phyloP scores from a whole-genome alignment of 192 early-diverging fungal species.

The Rhizophagus sp. region DNA sequence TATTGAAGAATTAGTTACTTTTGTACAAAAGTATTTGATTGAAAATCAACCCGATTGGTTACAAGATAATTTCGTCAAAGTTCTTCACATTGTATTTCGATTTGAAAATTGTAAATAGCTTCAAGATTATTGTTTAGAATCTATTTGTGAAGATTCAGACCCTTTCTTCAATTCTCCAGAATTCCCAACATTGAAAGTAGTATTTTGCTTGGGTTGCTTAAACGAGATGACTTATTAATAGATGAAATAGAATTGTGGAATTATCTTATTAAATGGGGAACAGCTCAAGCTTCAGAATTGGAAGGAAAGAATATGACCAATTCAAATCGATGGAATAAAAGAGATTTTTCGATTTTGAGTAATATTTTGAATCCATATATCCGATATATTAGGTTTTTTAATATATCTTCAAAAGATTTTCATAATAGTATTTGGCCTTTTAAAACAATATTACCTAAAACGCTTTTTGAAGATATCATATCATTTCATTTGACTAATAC shows the following conservation, averaged over 20 bases:
- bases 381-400: not conserved
- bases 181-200: slow-evolving; percentile 12
- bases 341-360: not conserved
- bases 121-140: slow-evolving; percentile 13
- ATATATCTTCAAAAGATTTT: slow-evolving; percentile 17
- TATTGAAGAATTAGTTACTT: slow-evolving; percentile 14
- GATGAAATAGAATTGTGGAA: slow-evolving; percentile 25
- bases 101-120: not conserved
- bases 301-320: not conserved
- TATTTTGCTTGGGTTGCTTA: slow-evolving; percentile 8
- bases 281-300: not conserved
- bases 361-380: slow-evolving; percentile 5
- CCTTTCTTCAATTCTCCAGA: slow-evolving; percentile 3
- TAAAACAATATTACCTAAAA: not conserved
- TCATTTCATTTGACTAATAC: not conserved
- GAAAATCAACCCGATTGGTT: slow-evolving; percentile 11
- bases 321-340: not conserved
- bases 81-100: not conserved
- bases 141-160: slow-evolving; percentile 1
- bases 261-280: slow-evolving; percentile 22
- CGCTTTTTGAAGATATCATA: not conserved
- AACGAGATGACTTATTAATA: slow-evolving; percentile 4
- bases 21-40: slow-evolving; percentile 12
- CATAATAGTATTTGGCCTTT: not conserved
- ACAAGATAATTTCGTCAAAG: not conserved